phyloP scores from a whole-genome alignment of 2,329 filamentous ascomycete species.

The Scortechinia acanthostroma region DNA sequence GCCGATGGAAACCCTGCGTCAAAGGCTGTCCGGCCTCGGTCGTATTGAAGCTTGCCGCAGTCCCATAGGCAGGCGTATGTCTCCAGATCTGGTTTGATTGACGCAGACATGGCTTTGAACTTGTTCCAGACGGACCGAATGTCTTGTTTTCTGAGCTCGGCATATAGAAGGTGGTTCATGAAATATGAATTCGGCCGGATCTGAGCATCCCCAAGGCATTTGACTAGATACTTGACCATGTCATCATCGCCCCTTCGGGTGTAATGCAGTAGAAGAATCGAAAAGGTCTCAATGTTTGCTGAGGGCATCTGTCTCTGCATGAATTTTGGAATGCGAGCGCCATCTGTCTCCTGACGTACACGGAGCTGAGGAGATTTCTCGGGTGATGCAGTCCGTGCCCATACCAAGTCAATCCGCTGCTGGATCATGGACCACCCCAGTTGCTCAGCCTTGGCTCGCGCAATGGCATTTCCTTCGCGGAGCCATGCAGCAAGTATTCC shows the following conservation, averaged over 20 bases:
- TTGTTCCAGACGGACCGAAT: slow-evolving; percentile 30
- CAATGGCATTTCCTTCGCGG: slow-evolving; percentile 23
- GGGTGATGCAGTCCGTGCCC: slow-evolving; percentile 12
- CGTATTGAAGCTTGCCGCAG: slow-evolving; percentile 33
- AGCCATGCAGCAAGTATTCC: slow-evolving; percentile 43
- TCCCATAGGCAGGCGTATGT: slow-evolving; percentile 40
- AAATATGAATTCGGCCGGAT: slow-evolving; percentile 38
- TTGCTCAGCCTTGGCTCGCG: slow-evolving; percentile 31
- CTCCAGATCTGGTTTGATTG: slow-evolving; percentile 32
- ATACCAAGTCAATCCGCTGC: slow-evolving; percentile 30
- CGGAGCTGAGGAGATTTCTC: slow-evolving; percentile 5
- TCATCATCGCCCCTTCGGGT: slow-evolving; percentile 29
- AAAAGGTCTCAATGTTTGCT: slow-evolving; percentile 41
- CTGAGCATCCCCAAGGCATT: slow-evolving; percentile 29
- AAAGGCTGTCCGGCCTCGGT: slow-evolving; percentile 23
- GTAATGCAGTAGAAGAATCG: slow-evolving; percentile 38
- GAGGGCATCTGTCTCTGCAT: slow-evolving; percentile 29
- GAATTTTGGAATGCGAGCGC: slow-evolving; percentile 19
- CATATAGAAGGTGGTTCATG: slow-evolving; percentile 40
- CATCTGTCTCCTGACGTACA: background rate
- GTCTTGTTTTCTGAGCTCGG: slow-evolving; percentile 31
- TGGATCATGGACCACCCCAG: slow-evolving; percentile 42
- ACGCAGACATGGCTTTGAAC: slow-evolving; percentile 25
- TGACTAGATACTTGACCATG: slow-evolving; percentile 28
- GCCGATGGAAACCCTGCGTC: slow-evolving; percentile 28